Evolutionary conservation across 106 monocot genomes (phyloP).

Genomic region (Apostasia ramifera): DNA sequence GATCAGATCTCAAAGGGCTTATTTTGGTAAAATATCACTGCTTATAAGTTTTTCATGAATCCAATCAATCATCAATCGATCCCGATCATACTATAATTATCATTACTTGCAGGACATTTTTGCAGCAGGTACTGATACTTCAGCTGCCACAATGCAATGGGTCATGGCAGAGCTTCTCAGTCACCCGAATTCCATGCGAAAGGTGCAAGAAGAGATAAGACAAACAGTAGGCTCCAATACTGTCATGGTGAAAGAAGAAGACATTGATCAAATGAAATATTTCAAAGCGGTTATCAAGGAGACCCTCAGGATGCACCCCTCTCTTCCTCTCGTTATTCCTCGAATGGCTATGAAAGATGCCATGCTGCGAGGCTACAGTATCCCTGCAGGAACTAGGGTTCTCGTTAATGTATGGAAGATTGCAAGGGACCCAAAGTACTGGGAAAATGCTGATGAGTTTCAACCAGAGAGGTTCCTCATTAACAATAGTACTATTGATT

Average conservation of each 20-base stretch:
- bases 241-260: constrained; percentile 3
- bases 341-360: constrained; percentile 1
- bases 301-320: constrained; percentile 11
- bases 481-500: neutral
- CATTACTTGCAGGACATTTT: constrained; percentile 16
- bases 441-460: constrained; percentile 24
- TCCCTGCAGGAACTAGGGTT: constrained; percentile 50
- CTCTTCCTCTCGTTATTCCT: constrained; percentile 9
- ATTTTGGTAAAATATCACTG: no score
- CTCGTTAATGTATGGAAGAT: constrained; percentile 89
- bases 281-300: constrained; percentile 25
- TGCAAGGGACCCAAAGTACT: constrained; percentile 22
- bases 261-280: constrained; percentile 14
- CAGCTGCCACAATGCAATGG: constrained; percentile 15
- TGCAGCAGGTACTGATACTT: constrained; percentile 21
- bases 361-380: constrained; percentile 12
- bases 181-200: constrained; percentile 14
- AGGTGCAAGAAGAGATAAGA: constrained; percentile 16
- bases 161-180: constrained; percentile 16
- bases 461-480: constrained; percentile 34
- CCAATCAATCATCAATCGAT: neutral
- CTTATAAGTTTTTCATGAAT: no score
- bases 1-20: neutral
- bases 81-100: neutral
- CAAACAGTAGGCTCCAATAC: neutral